Base-by-base conservation (phyloP, 345 rosid species). In the Zanthoxylum bungeanum region DNA sequence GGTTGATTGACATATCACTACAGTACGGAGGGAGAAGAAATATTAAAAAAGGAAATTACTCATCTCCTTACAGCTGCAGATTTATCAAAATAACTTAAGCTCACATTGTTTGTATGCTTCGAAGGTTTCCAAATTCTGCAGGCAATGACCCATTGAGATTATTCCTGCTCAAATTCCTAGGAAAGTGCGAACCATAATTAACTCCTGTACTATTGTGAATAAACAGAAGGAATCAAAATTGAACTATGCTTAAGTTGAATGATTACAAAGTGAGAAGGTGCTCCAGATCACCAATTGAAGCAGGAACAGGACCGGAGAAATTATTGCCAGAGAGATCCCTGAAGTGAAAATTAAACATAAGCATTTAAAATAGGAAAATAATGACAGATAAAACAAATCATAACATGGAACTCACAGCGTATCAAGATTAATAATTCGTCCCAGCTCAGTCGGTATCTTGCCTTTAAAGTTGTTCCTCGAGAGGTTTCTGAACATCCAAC, bases 181-280 rank as follows among this genome's bases (percentile, higher is more conserved):
- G 36, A 0, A 55, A 21, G 31, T 7, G 7, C 9, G 36, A 14
- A 30, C 1, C 25, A 57, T 4, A 42, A 4, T 17, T 31, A 11
- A 51, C 19, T 21, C 30, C 27, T 56, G 19, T 21, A 49, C 11
- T 0, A 10, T 3, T 2, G 9, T 14, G 0, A 66, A 34, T 0
- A 31, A n/a, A 12, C 2, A 25, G 12, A 51, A 28, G 22, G 14
- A 0, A 27, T 21, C 3, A 22, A 58, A 44, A 34, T 30, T 19
- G 6, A 56, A 30, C 25, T 4, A 68, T 4, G 17, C 17, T 17
- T 21, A 2, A 42, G 65, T 14, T 2, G 49, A 0, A 42, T 16
- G 62, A 87, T 78, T 84, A 96, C 99, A 96, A 75, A 10, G 77
- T 85, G 59, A 96, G 96, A 68, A 96, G 97, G 81, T 96, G 99